These are phyloP conservation scores for Logfia minima DNA, from an alignment of 129 eudicot species.

Conservation along the genomic window DNA sequence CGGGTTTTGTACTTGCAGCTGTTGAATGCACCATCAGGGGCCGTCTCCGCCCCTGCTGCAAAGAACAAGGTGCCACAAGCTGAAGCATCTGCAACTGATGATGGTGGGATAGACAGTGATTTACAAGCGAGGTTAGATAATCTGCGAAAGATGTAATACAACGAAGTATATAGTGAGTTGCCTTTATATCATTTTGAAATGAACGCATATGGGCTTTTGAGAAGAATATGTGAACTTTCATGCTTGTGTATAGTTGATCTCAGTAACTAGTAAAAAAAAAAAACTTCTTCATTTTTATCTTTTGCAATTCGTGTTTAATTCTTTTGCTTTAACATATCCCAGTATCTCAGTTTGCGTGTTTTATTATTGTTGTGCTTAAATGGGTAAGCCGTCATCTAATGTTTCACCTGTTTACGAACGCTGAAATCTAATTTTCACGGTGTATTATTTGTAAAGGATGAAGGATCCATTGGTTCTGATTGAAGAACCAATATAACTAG, in stretches of 20 bases:
- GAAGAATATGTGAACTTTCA: not conserved
- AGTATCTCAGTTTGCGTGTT: not conserved
- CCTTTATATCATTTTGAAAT: not conserved
- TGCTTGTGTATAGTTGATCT: constrained; percentile 18
- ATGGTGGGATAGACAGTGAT: constrained; percentile 83
- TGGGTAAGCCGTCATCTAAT: not conserved
- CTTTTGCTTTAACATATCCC: not conserved
- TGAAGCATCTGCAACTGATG: constrained; percentile 70
- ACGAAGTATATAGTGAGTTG: not conserved
- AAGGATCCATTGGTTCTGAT: not conserved
- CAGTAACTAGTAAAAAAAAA: not conserved
- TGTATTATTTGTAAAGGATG: not conserved
- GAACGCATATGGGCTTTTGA: not conserved
- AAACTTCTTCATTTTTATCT: not conserved
- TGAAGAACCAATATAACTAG: not conserved
- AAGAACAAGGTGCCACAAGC: constrained; percentile 67
- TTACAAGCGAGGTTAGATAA: constrained; percentile 97
- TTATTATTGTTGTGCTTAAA: not conserved
- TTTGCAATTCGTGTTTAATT: not conserved
- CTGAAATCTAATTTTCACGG: not conserved
- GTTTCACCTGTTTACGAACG: not conserved
- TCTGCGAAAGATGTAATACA: constrained; percentile 67
- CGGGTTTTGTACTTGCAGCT: constrained; percentile 44
- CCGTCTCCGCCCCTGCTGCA: constrained; percentile 66
- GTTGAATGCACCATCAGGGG: constrained; percentile 75